phyloP scores from a whole-genome alignment of 2,329 filamentous ascomycete genomes.

The Pseudogymnoascus sp. region DNA sequence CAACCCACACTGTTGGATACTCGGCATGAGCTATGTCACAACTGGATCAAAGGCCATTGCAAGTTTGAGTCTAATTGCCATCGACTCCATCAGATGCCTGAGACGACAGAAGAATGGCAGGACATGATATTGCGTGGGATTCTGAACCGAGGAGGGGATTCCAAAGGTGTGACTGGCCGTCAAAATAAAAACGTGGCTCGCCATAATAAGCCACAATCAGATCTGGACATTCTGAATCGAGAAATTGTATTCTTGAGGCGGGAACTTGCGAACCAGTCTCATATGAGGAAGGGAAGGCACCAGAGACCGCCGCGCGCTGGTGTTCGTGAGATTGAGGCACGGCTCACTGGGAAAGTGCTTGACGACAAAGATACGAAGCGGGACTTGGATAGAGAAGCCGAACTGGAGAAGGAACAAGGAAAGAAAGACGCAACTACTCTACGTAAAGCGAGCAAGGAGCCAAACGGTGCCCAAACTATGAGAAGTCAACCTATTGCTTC shows the following conservation, averaged over 20 bases:
- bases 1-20: background rate
- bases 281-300: background rate
- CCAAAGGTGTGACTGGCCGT: background rate
- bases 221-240: background rate
- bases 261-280: background rate
- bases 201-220: background rate
- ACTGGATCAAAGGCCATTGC: background rate
- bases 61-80: background rate
- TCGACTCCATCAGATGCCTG: background rate
- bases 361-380: background rate
- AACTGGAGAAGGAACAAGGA: background rate
- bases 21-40: background rate
- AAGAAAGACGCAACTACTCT: background rate
- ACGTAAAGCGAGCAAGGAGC: background rate
- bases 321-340: background rate
- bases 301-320: background rate
- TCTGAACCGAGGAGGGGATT: background rate
- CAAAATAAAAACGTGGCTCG: background rate
- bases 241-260: constrained; percentile 1
- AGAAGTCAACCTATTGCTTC: background rate
- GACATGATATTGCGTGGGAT: background rate
- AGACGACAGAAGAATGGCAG: background rate
- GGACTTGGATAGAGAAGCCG: background rate
- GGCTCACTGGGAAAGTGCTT: background rate
- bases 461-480: background rate